Evolutionary conservation across 176 grass and related monocot genomes (phyloP).

Genomic region (Rhynchospora breviuscula): DNA sequence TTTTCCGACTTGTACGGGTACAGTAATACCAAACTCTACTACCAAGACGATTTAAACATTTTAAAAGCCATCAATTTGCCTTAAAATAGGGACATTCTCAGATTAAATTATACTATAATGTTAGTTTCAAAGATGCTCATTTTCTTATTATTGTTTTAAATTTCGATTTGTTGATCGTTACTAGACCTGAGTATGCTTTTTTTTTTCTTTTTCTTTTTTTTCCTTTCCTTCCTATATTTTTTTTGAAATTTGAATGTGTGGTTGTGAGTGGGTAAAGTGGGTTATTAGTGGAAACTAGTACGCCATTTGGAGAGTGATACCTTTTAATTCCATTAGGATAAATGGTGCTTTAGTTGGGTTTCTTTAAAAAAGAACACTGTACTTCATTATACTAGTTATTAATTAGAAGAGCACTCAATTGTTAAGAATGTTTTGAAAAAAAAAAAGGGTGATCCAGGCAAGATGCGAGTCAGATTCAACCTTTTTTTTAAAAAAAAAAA

Average conservation of each 20-base stretch:
- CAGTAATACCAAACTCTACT: not conserved
- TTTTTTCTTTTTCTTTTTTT: too few relatives aligned
- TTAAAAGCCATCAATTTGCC: not conserved
- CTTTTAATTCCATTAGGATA: not conserved
- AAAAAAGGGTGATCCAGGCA: not conserved
- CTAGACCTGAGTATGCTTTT: too few relatives aligned
- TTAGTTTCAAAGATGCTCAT: not conserved
- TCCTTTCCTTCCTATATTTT: not conserved
- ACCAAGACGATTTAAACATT: too few relatives aligned
- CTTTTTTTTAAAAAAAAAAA: not conserved
- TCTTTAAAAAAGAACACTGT: not conserved
- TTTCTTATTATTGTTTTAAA: not conserved
- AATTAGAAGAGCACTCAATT: not conserved
- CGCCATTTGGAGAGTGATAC: not conserved
- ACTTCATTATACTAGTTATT: not conserved
- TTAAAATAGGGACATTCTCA: not conserved
- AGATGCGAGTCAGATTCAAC: not conserved
- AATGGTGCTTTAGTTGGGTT: not conserved
- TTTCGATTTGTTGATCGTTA: too few relatives aligned
- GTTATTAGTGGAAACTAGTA: not conserved
- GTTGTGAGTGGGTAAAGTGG: not conserved
- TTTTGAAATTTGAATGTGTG: not conserved
- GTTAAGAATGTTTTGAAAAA: not conserved
- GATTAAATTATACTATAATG: not conserved
- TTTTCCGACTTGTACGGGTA: not conserved